phyloP scores from a whole-genome alignment of 805 yeast species.

The Saccharomycopsis schoenii region DNA sequence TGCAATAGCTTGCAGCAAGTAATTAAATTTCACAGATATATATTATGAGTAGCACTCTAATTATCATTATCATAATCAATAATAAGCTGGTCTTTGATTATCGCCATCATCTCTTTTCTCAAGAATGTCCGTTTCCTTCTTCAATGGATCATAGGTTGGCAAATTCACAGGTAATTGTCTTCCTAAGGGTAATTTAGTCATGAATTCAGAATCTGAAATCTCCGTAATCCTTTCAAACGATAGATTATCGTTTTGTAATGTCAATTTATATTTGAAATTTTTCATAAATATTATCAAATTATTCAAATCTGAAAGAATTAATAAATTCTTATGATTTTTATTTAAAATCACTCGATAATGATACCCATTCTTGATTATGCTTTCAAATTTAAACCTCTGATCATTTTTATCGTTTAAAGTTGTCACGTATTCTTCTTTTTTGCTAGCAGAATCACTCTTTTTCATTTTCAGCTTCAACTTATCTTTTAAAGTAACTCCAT shows the following conservation, averaged over 20 bases:
- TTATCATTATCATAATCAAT: not conserved
- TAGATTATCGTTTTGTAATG: constrained; percentile 15
- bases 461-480: constrained; percentile 2
- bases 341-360: constrained; percentile 1
- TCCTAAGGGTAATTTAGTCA: constrained; percentile 12
- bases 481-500: constrained; percentile 1
- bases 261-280: constrained; percentile 13
- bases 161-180: constrained; percentile 12
- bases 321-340: not conserved
- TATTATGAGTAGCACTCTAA: too few relatives aligned
- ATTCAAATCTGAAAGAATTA: constrained; percentile 12
- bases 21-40: too few relatives aligned
- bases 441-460: not conserved
- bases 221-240: constrained; percentile 9
- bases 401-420: not conserved
- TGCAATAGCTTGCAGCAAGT: too few relatives aligned
- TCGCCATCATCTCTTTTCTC: not conserved
- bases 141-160: constrained; percentile 8
- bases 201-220: constrained; percentile 2
- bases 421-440: not conserved
- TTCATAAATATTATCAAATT: constrained; percentile 9
- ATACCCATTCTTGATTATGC: not conserved
- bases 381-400: constrained; percentile 1
- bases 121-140: not conserved
- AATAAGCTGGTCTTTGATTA: not conserved